Evolutionary conservation across 169 alveolate species (phyloP).

Genomic region (Perkinsus chesapeaki): DNA sequence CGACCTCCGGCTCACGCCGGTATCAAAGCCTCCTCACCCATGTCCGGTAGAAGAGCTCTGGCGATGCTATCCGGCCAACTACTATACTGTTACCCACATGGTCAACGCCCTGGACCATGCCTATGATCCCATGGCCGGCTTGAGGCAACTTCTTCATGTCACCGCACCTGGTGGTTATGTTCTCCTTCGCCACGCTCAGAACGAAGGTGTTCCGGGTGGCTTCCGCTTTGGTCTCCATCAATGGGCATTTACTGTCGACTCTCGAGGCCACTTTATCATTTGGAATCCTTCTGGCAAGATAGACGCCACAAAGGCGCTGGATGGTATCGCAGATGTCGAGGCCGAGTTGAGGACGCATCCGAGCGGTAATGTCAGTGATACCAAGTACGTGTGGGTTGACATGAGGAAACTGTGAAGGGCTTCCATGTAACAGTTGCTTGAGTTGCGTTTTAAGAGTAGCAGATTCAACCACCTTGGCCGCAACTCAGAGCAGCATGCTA

Average conservation of each 20-base stretch:
- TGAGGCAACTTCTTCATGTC: neutral
- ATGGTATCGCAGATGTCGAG: neutral
- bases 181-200: slow-evolving; percentile 1
- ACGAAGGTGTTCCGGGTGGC: slow-evolving; percentile 12
- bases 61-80: neutral
- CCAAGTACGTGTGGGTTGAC: slow-evolving; percentile 8
- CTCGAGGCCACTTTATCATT: slow-evolving; percentile 3
- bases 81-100: slow-evolving; percentile 7
- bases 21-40: neutral
- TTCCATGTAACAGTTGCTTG: neutral
- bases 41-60: slow-evolving; percentile 1
- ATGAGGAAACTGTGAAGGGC: neutral
- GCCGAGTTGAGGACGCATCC: slow-evolving; percentile 10
- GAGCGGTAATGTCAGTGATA: neutral
- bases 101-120: slow-evolving; percentile 1
- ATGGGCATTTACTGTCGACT: neutral
- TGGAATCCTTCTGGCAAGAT: neutral
- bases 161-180: neutral
- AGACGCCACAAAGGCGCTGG: neutral
- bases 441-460: neutral
- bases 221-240: slow-evolving; percentile 5
- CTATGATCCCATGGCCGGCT: slow-evolving; percentile 2
- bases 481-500: too few species aligned
- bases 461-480: too few species aligned
- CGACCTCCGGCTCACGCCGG: neutral